Evolutionary conservation across 1,139 yeast species (phyloP).

Genomic region (Martiniozyma asiatica): DNA sequence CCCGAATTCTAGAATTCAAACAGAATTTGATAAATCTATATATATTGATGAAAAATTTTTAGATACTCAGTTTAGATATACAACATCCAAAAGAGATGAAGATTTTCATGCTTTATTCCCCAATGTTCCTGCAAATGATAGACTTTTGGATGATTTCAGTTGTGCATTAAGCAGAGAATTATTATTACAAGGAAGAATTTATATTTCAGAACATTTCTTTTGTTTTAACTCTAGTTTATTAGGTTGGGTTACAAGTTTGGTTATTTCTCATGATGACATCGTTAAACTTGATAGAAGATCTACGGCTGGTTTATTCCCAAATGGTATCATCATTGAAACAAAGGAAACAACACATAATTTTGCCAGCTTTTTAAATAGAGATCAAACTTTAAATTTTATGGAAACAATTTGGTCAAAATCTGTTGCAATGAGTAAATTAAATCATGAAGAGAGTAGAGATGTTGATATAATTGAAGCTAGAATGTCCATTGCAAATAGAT

Average conservation of each 20-base stretch:
- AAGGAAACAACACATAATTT: conserved; percentile 57
- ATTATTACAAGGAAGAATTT: conserved; percentile 80
- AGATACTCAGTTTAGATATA: conserved; percentile 36
- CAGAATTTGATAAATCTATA: conserved; percentile 23
- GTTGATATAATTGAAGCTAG: conserved; percentile 12
- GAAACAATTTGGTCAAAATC: conserved; percentile 43
- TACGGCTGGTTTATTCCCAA: conserved; percentile 86
- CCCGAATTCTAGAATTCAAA: no score
- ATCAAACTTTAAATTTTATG: conserved; percentile 60
- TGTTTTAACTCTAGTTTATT: conserved; percentile 88
- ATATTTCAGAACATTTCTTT: conserved; percentile 66
- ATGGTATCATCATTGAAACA: conserved; percentile 73
- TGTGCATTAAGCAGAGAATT: conserved; percentile 88
- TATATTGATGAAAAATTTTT: conserved; percentile 30
- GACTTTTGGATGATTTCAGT: conserved; percentile 70
- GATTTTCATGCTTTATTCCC: conserved; percentile 74
- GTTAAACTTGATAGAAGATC: conserved; percentile 63
- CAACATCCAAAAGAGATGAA: conserved; percentile 56
- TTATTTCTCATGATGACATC: conserved; percentile 64
- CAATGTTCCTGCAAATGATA: conserved; percentile 56
- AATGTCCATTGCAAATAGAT: conserved; percentile 6
- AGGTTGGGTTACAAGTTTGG: conserved; percentile 84
- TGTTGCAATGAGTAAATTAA: conserved; percentile 17
- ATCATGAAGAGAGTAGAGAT: conserved; percentile 17
- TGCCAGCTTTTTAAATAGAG: conserved; percentile 82